These are phyloP conservation scores for Podosphaera fusca DNA, from an alignment of 2,329 filamentous ascomycete species.

Conservation along the genomic window DNA sequence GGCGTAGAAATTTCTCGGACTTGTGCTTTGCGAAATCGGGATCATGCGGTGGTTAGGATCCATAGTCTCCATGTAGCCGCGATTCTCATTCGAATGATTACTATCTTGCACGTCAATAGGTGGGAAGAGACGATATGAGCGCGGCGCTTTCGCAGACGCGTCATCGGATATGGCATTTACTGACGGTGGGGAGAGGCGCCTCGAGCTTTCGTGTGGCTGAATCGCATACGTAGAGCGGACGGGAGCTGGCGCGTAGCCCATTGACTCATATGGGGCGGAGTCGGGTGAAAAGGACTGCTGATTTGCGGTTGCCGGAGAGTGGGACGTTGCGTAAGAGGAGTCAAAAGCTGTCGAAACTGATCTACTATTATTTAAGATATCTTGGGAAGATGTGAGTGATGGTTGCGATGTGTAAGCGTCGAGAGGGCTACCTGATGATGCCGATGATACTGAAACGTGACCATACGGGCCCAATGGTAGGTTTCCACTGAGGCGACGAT, in stretches of 20 bases:
- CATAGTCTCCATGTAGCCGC: constrained; percentile 68
- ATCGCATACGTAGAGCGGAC: constrained; percentile 34
- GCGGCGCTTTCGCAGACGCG: constrained; percentile 9
- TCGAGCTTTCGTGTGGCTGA: constrained; percentile 24
- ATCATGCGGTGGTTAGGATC: constrained; percentile 90
- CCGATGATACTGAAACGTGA: constrained; percentile 47
- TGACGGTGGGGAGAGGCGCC: constrained; percentile 72
- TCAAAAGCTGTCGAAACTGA: constrained; percentile 45
- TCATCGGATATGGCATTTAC: constrained; percentile 30
- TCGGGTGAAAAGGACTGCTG: constrained; percentile 13
- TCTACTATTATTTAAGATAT: constrained; percentile 43
- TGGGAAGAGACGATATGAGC: constrained; percentile 30
- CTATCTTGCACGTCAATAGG: constrained; percentile 40
- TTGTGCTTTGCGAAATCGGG: constrained; percentile 87
- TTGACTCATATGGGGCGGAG: constrained; percentile 47
- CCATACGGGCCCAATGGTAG: constrained; percentile 46
- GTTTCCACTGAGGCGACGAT: constrained; percentile 31
- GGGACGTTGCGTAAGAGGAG: constrained; percentile 40
- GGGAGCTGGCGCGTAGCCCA: constrained; percentile 50
- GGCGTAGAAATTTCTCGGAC: constrained; percentile 73
- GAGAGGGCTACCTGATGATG: constrained; percentile 50
- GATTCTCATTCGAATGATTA: constrained; percentile 30
- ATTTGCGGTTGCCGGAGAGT: constrained; percentile 19
- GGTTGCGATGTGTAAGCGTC: constrained; percentile 36
- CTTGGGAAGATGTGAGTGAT: constrained; percentile 51